Percentiles rank a stretch among this genome's conserved stretches.
Conservation (phyloP, 352 stramenopile species). For the Phytophthora citrophthora region DNA sequence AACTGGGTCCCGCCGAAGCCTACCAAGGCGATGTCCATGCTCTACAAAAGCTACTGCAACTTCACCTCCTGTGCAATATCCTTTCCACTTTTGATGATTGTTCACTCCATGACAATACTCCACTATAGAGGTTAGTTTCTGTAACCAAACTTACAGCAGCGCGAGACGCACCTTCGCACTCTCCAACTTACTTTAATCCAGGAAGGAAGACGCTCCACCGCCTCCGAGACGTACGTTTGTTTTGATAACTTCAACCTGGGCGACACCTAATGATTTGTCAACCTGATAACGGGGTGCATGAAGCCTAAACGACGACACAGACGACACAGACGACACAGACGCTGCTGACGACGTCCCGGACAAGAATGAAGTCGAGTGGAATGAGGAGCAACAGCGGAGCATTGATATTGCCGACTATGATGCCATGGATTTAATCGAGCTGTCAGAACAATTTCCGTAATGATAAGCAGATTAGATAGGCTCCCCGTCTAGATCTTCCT, state of each 20-base stretch:
- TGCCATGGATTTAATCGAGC: slow-evolving; percentile 36
- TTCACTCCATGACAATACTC: neutral
- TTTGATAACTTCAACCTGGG: slow-evolving; percentile 1
- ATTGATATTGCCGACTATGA: slow-evolving; percentile 33
- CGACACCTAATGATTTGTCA: neutral
- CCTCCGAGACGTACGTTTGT: slow-evolving; percentile 15
- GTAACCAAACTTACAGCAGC: slow-evolving; percentile 45
- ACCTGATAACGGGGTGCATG: neutral
- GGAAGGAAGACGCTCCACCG: slow-evolving; percentile 20
- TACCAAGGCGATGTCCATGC: slow-evolving; percentile 47
- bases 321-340: neutral
- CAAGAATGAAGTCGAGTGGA: slow-evolving; percentile 15
- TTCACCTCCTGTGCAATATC: slow-evolving; percentile 79
- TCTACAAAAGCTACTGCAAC: slow-evolving; percentile 53
- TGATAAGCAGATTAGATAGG: slow-evolving; percentile 19
- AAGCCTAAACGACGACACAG: slow-evolving; percentile 7
- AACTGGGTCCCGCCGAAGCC: slow-evolving; percentile 31
- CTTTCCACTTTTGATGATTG: slow-evolving; percentile 21
- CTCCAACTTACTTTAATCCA: slow-evolving; percentile 61
- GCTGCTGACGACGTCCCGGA: slow-evolving; percentile 3
- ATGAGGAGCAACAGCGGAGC: slow-evolving; percentile 24
- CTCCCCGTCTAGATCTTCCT: slow-evolving; percentile 54
- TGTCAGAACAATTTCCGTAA: slow-evolving; percentile 30
- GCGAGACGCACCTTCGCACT: slow-evolving; percentile 63
- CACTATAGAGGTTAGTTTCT: slow-evolving; percentile 4